A percentile compares a stretch with the other conserved stretches of the same genome.
phyloP scores from a whole-genome alignment of 257 asterid genomes.

The Solanum phureja region DNA sequence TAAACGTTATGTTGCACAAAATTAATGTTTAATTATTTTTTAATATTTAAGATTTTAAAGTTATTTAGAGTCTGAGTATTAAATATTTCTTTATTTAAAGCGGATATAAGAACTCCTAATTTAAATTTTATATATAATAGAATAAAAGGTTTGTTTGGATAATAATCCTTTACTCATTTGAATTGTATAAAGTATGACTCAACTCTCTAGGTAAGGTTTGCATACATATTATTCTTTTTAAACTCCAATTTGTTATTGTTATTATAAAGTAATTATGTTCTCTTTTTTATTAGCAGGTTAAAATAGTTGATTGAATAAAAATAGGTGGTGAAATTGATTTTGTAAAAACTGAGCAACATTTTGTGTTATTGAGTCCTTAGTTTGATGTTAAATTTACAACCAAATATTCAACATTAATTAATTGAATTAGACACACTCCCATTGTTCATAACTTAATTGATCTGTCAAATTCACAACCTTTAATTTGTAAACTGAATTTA shows the following conservation, averaged over 20 bases:
- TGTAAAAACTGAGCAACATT: not conserved
- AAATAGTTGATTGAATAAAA: not conserved
- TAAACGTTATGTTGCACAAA: not conserved
- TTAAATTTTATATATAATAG: not conserved
- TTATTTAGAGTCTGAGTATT: not conserved
- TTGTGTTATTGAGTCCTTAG: not conserved
- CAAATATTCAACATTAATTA: not conserved
- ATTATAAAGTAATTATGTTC: not conserved
- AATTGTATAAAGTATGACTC: not conserved
- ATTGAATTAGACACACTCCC: not conserved
- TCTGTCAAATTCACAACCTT: not conserved
- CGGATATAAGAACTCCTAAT: not conserved
- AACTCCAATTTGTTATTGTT: not conserved
- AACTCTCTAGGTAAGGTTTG: not conserved
- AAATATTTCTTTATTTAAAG: not conserved
- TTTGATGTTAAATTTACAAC: not conserved
- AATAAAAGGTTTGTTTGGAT: not conserved
- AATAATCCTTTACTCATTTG: not conserved
- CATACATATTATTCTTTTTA: not conserved
- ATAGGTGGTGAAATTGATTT: not conserved
- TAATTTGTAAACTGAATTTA: not conserved
- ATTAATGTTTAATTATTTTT: not conserved
- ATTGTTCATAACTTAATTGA: not conserved
- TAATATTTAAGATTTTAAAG: not conserved
- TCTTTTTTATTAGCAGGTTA: not conserved